Conservation (phyloP, 164 flowering plant genomes). For the Piper betle region DNA sequence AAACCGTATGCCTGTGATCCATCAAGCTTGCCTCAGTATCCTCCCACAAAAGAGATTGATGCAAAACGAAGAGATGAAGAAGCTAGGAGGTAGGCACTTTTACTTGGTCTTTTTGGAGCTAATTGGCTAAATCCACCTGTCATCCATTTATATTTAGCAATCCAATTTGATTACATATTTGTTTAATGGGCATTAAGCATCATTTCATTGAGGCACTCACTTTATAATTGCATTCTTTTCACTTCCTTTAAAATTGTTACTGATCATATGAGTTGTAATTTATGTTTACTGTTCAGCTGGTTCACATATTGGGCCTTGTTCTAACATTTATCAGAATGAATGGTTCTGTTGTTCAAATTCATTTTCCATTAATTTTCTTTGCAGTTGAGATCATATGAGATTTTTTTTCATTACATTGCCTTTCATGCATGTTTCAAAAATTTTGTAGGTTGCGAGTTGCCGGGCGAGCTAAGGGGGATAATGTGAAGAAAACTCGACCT, state of each 20-base stretch:
- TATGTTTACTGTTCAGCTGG: too few species aligned
- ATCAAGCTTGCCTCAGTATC: conserved; percentile 86
- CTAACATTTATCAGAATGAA: background rate
- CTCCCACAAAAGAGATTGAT: conserved; percentile 97
- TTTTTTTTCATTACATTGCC: background rate
- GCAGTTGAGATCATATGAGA: too few species aligned
- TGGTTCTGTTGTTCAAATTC: too few species aligned
- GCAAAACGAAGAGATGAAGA: conserved; percentile 89
- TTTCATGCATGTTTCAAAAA: background rate
- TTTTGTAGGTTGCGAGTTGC: conserved; percentile 57
- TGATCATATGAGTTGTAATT: background rate
- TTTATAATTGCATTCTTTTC: too few species aligned
- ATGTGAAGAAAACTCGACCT: conserved; percentile 46
- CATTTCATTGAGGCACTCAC: background rate
- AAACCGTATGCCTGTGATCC: conserved; percentile 90
- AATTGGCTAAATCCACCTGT: too few species aligned
- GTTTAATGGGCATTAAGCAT: background rate
- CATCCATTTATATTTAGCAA: too few species aligned
- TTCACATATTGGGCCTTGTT: background rate
- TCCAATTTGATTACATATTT: background rate
- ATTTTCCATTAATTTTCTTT: too few species aligned
- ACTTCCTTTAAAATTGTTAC: background rate
- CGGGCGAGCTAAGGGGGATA: conserved; percentile 56
- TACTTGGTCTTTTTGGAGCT: too few species aligned
- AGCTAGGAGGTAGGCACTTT: conserved; percentile 54